These are phyloP conservation scores for Ampelomyces quisqualis DNA, from an alignment of 2,329 filamentous ascomycete genomes.

Conservation along the genomic window DNA sequence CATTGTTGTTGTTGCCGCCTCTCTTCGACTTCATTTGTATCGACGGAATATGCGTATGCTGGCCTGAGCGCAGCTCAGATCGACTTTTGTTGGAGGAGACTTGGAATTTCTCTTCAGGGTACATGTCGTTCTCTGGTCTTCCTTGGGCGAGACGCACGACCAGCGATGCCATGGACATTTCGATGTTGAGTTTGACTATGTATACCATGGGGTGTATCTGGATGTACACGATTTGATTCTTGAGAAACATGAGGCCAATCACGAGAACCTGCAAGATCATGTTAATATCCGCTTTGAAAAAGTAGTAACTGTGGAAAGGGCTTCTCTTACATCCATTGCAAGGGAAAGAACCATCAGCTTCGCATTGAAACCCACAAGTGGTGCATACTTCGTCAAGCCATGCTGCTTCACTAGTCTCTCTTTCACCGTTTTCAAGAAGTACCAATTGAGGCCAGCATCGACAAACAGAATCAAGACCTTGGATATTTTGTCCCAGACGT, in stretches of 20 bases:
- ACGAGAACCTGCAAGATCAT: slow-evolving; percentile 31
- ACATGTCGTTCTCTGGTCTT: slow-evolving; percentile 31
- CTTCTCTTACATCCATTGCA: slow-evolving; percentile 42
- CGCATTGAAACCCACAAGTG: slow-evolving; percentile 46
- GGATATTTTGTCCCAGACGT: slow-evolving; percentile 56
- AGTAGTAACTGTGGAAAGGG: background rate
- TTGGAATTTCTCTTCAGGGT: slow-evolving; percentile 17
- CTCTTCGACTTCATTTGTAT: slow-evolving; percentile 20
- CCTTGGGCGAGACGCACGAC: slow-evolving; percentile 42
- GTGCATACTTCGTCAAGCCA: slow-evolving; percentile 46
- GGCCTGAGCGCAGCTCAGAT: slow-evolving; percentile 18
- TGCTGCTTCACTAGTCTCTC: slow-evolving; percentile 41
- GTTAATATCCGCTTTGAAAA: too few relatives aligned
- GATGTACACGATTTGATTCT: slow-evolving; percentile 42
- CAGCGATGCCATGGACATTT: slow-evolving; percentile 49
- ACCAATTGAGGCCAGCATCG: slow-evolving; percentile 55
- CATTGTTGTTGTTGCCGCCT: slow-evolving; percentile 12
- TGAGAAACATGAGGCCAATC: slow-evolving; percentile 45
- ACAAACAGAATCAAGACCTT: slow-evolving; percentile 56
- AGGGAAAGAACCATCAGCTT: slow-evolving; percentile 45
- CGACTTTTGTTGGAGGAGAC: slow-evolving; percentile 10
- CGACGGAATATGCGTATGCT: slow-evolving; percentile 17
- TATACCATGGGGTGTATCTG: slow-evolving; percentile 48
- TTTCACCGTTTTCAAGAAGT: slow-evolving; percentile 51
- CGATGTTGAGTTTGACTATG: slow-evolving; percentile 49